Evolutionary conservation across 805 yeast species (phyloP).

Genomic region (Candida verbasci): DNA sequence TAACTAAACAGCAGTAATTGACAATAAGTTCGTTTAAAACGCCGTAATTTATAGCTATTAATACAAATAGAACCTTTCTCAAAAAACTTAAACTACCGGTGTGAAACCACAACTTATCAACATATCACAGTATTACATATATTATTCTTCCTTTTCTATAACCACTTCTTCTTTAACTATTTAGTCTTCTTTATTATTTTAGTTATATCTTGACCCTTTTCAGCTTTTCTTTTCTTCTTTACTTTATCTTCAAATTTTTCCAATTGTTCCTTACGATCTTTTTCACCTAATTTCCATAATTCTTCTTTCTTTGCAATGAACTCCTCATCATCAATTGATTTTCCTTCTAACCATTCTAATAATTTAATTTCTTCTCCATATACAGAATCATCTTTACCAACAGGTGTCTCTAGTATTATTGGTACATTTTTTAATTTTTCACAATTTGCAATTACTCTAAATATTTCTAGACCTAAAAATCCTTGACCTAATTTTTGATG

Average conservation of each 20-base stretch:
- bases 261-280: slow-evolving; percentile 65
- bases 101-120: too few relatives aligned
- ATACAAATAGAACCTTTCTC: too few relatives aligned
- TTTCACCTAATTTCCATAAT: slow-evolving; percentile 57
- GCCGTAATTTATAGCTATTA: too few relatives aligned
- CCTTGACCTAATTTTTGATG: slow-evolving; percentile 91
- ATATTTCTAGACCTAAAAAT: slow-evolving; percentile 80
- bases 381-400: slow-evolving; percentile 53
- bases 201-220: slow-evolving; percentile 11
- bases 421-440: slow-evolving; percentile 63
- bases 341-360: slow-evolving; percentile 76
- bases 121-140: too few relatives aligned
- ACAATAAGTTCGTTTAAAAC: too few relatives aligned
- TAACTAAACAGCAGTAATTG: too few relatives aligned
- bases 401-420: slow-evolving; percentile 84
- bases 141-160: too few relatives aligned
- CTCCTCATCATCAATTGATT: slow-evolving; percentile 49
- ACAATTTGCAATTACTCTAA: slow-evolving; percentile 72
- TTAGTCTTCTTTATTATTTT: slow-evolving; percentile 14
- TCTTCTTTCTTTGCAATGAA: slow-evolving; percentile 43
- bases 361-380: slow-evolving; percentile 82
- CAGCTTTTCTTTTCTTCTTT: slow-evolving; percentile 10
- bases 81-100: too few relatives aligned
- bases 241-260: slow-evolving; percentile 58
- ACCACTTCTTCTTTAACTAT: too few relatives aligned